A percentile compares a stretch with the other conserved stretches of the same genome.
Evolutionary conservation across 768 basidiomycete genomes (phyloP).

Genomic region (Psilocybe tampanensis): DNA sequence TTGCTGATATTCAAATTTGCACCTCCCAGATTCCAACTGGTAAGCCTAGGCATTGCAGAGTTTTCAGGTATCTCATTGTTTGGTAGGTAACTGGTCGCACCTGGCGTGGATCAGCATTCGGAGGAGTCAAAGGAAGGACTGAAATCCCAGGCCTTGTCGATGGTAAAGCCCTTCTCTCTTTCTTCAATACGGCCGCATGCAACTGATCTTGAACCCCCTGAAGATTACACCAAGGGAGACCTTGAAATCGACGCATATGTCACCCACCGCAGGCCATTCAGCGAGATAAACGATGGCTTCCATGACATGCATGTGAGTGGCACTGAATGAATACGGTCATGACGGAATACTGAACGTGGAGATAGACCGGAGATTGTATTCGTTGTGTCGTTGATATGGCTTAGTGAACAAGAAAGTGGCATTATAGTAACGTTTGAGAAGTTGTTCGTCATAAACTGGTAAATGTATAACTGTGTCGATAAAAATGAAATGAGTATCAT

Average conservation of each 20-base stretch:
- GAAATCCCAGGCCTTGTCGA: conserved; percentile 94
- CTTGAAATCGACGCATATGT: conserved; percentile 96
- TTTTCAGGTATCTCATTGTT: conserved; percentile 26
- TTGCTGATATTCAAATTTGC: neutral
- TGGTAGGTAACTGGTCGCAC: conserved; percentile 73
- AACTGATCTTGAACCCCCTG: neutral
- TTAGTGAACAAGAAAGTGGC: conserved; percentile 31
- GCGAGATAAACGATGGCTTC: conserved; percentile 86
- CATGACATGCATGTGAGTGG: conserved; percentile 92
- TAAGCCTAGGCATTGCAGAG: conserved; percentile 20
- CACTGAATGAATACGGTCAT: neutral
- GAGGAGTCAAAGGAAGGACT: conserved; percentile 96
- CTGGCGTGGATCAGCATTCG: conserved; percentile 96
- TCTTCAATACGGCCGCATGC: neutral
- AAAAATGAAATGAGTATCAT: neutral
- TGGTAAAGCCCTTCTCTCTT: conserved; percentile 48
- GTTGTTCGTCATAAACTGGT: neutral
- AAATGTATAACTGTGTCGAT: neutral
- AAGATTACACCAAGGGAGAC: conserved; percentile 77
- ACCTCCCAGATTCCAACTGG: conserved; percentile 52
- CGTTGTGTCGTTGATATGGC: conserved; percentile 94
- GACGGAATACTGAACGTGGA: conserved; percentile 1
- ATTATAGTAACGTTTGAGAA: neutral
- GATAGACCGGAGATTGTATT: conserved; percentile 83
- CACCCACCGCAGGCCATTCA: conserved; percentile 78